phyloP scores from a whole-genome alignment of 768 basidiomycete species.

The Plicaturopsis crispa region DNA sequence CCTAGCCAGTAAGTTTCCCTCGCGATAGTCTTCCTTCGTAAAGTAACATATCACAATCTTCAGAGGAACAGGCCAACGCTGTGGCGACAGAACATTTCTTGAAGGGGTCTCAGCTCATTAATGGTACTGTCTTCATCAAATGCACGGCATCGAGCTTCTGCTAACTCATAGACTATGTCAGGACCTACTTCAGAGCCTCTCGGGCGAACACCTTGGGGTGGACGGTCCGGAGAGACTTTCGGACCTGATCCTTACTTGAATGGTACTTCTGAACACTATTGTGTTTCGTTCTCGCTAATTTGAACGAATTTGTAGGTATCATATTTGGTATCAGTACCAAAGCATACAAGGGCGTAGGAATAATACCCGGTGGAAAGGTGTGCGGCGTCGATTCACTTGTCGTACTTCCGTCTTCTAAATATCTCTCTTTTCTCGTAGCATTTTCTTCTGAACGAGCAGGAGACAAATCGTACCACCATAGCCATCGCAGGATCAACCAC shows the following conservation, averaged over 20 bases:
- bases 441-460: slow-evolving; percentile 1
- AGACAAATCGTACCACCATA: neutral
- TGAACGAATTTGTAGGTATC: neutral
- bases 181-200: neutral
- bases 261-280: too few relatives aligned
- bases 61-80: too few relatives aligned
- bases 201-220: neutral
- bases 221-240: neutral
- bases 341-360: neutral
- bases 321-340: neutral
- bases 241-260: slow-evolving; percentile 1
- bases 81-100: neutral
- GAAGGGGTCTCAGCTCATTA: neutral
- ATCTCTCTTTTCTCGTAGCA: neutral
- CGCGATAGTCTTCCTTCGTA: too few relatives aligned
- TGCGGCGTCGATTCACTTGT: too few relatives aligned
- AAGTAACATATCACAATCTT: too few relatives aligned
- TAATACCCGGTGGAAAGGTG: too few relatives aligned
- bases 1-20: neutral
- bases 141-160: too few relatives aligned
- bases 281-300: too few relatives aligned
- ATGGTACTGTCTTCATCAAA: neutral
- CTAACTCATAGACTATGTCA: too few relatives aligned
- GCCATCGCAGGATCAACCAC: neutral
- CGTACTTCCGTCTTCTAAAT: neutral